Percentiles rank a stretch among this genome's conserved stretches.
Evolutionary conservation across 1,284 basidiomycete species (phyloP).

Genomic region (Mycosarcoma mackinlayi): DNA sequence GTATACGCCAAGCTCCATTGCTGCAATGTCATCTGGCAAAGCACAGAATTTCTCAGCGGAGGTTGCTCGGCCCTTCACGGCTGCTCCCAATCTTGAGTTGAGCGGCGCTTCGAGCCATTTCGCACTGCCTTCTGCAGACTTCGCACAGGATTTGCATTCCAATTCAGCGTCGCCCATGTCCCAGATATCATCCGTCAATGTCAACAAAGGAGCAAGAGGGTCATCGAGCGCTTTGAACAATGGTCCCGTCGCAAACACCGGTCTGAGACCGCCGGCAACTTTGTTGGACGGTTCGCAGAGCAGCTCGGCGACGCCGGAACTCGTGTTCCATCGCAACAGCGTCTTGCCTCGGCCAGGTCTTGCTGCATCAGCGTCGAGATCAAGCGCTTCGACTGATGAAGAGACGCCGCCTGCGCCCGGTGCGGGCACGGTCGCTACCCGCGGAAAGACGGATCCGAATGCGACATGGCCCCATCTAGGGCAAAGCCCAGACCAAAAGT

Average conservation of each 20-base stretch:
- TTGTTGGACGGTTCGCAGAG: constrained; percentile 10
- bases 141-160: constrained; percentile 9
- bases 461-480: constrained; percentile 11
- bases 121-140: constrained; percentile 7
- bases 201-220: not conserved
- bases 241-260: constrained; percentile 1
- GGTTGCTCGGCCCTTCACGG: constrained; percentile 33
- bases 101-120: constrained; percentile 12
- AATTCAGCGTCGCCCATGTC: constrained; percentile 23
- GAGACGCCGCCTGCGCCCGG: constrained; percentile 19
- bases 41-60: constrained; percentile 8
- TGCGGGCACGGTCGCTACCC: not conserved
- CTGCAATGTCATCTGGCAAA: not conserved
- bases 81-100: constrained; percentile 23
- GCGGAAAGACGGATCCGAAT: constrained; percentile 1
- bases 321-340: constrained; percentile 11
- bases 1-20: constrained; percentile 8
- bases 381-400: constrained; percentile 35
- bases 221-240: not conserved
- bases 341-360: not conserved
- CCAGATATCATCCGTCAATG: not conserved
- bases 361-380: constrained; percentile 16
- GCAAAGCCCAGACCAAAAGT: not conserved
- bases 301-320: constrained; percentile 37
- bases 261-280: constrained; percentile 16